Conservation (phyloP, 2,329 filamentous ascomycete genomes). For the Colletotrichum echinochloae region DNA sequence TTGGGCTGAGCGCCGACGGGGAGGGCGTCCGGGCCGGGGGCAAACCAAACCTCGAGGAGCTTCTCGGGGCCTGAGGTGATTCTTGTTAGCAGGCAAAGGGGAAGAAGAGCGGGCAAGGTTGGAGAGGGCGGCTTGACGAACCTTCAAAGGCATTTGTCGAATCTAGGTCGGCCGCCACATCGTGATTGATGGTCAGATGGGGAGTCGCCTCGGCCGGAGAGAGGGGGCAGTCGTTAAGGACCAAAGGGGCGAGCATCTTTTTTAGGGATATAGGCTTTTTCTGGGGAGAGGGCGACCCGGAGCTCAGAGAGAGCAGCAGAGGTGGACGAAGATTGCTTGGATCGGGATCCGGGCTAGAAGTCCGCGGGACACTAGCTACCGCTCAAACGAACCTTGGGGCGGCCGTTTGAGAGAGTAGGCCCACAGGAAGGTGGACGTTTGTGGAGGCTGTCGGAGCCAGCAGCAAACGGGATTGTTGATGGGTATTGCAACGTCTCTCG, state of each 20-base stretch:
- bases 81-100: constrained; percentile 36
- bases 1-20: constrained; percentile 76
- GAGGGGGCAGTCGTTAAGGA: constrained; percentile 84
- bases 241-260: constrained; percentile 82
- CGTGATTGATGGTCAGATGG: constrained; percentile 95
- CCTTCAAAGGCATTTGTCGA: constrained; percentile 97
- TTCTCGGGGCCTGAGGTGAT: constrained; percentile 83
- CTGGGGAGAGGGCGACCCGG: constrained; percentile 43
- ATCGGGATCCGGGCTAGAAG: constrained; percentile 52
- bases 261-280: constrained; percentile 22
- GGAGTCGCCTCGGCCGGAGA: constrained; percentile 87
- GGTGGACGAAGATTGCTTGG: constrained; percentile 8
- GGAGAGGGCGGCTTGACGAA: constrained; percentile 50
- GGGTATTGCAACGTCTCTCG: constrained; percentile 68
- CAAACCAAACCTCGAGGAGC: constrained; percentile 98
- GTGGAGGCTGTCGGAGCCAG: constrained; percentile 89
- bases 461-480: constrained; percentile 64
- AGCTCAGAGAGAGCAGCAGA: constrained; percentile 41
- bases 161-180: constrained; percentile 92
- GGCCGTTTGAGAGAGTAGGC: constrained; percentile 98
- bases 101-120: no score
- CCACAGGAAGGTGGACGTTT: constrained; percentile 77
- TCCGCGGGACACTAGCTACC: constrained; percentile 96
- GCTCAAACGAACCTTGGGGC: constrained; percentile 96
- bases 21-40: constrained; percentile 79